Evolutionary conservation across 2,329 filamentous ascomycete species (phyloP).

Genomic region (Bipolaris zeicola): DNA sequence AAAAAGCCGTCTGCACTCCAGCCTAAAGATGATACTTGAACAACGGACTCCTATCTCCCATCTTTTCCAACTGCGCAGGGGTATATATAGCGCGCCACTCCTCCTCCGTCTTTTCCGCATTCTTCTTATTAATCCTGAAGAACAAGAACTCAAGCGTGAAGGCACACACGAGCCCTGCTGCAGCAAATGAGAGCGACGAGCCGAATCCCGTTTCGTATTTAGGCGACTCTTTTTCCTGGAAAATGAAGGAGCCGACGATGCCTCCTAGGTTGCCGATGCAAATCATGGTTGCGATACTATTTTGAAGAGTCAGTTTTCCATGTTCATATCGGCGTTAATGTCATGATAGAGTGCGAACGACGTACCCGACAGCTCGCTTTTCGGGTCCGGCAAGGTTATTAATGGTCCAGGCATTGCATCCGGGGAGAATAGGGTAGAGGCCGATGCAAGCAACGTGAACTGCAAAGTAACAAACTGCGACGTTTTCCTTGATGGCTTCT

Average conservation of each 20-base stretch:
- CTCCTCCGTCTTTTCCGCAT: slow-evolving; percentile 42
- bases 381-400: slow-evolving; percentile 61
- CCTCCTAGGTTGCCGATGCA: slow-evolving; percentile 33
- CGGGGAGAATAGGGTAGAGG: slow-evolving; percentile 47
- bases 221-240: slow-evolving; percentile 38
- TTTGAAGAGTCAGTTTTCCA: slow-evolving; percentile 22
- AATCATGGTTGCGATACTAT: slow-evolving; percentile 36
- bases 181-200: slow-evolving; percentile 33
- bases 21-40: slow-evolving; percentile 43
- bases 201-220: slow-evolving; percentile 44
- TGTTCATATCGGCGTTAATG: background rate
- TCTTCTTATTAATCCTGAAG: slow-evolving; percentile 42
- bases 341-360: background rate
- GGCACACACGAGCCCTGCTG: slow-evolving; percentile 21
- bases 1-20: too few species aligned
- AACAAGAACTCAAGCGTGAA: slow-evolving; percentile 20
- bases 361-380: slow-evolving; percentile 57
- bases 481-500: slow-evolving; percentile 47
- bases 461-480: slow-evolving; percentile 52
- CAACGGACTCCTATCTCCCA: slow-evolving; percentile 49
- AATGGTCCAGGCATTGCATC: slow-evolving; percentile 58
- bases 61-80: slow-evolving; percentile 43
- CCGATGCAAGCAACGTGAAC: slow-evolving; percentile 44
- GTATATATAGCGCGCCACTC: slow-evolving; percentile 43
- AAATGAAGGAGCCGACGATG: slow-evolving; percentile 41